These are phyloP conservation scores for Trichoderma sp. DNA, from an alignment of 2,329 filamentous ascomycete genomes.

Conservation along the genomic window DNA sequence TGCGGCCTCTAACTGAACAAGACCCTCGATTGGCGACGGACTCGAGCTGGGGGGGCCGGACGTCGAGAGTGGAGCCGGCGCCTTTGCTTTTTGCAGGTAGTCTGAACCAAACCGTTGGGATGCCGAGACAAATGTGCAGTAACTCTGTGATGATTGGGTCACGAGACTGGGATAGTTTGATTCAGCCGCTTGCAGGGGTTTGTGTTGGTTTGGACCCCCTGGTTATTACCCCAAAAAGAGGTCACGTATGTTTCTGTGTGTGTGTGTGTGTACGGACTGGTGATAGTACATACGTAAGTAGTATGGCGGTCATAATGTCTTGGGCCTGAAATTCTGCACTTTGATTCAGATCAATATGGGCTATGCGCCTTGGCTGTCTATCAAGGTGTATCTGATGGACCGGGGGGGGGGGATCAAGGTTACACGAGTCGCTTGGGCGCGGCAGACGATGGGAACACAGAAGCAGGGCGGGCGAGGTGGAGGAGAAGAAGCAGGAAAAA, in stretches of 20 bases:
- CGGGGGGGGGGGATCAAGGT: too few relatives aligned
- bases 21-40: too few relatives aligned
- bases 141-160: neutral
- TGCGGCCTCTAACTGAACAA: too few relatives aligned
- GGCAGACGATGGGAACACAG: neutral
- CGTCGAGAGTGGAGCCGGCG: neutral
- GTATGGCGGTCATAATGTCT: too few relatives aligned
- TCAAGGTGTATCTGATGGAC: too few relatives aligned
- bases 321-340: too few relatives aligned
- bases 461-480: neutral
- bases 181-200: neutral
- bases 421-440: neutral
- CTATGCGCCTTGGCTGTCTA: too few relatives aligned
- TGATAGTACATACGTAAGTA: neutral
- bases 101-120: neutral
- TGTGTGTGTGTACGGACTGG: neutral
- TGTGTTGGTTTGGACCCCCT: too few relatives aligned
- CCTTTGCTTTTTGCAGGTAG: neutral
- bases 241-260: neutral
- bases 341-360: too few relatives aligned
- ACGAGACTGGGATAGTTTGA: constrained; percentile 3
- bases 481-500: neutral
- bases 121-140: neutral
- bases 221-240: too few relatives aligned
- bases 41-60: neutral